Evolutionary conservation across 2,329 filamentous ascomycete species (phyloP), one percentile per base, ranked within the genome.

Genomic region (Ilyonectria mors-panacis): DNA sequence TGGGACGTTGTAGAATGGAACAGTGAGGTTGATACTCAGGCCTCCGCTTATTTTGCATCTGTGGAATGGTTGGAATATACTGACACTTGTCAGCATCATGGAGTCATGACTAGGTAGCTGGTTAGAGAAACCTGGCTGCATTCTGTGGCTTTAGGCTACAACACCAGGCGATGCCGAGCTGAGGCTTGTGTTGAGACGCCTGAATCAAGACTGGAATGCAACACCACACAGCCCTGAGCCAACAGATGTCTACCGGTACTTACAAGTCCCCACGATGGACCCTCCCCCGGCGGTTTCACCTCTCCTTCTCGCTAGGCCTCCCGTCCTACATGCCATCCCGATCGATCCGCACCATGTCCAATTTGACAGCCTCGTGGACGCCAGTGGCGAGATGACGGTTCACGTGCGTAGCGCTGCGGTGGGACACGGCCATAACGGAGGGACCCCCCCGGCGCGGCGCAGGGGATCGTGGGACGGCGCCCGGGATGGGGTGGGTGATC

Each of bases 201-300:
- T 59, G 62, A 65, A 65, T 65, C 62, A 59, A 54, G 62, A 48
- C 62, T 65, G 62, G 62, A 59, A 65, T 64, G 61, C 47, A 50
- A 44, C n/a, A 42, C 39, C 4, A 42, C 15, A 17, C 39, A n/a
- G n/a, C n/a, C 26, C 4, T 26, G 26, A 26, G 26, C 26, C 26
- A 26, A 26, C 26, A 26, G 4, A 26, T 26, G 26, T 26, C 26
- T 26, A 6, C 26, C 26, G 26, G 26, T 26, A 26, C 26, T 26
- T 26, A 26, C 26, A 26, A 6, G n/a, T 30, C 61, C 37, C 61
- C 26, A n/a, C n/a, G 61, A 17, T 28, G 28, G 23, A 47, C 23
- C 19, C 9, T 30, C n/a, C 21, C n/a, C 35, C 12, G 26, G 47
- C 44, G 23, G 62, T 65, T 59, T 65, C 62, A 59, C 55, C 62